Evolutionary conservation across 441 rosid genomes (phyloP), one percentile per base, ranked within the genome.

Genomic region (Theobroma grandiflorum): DNA sequence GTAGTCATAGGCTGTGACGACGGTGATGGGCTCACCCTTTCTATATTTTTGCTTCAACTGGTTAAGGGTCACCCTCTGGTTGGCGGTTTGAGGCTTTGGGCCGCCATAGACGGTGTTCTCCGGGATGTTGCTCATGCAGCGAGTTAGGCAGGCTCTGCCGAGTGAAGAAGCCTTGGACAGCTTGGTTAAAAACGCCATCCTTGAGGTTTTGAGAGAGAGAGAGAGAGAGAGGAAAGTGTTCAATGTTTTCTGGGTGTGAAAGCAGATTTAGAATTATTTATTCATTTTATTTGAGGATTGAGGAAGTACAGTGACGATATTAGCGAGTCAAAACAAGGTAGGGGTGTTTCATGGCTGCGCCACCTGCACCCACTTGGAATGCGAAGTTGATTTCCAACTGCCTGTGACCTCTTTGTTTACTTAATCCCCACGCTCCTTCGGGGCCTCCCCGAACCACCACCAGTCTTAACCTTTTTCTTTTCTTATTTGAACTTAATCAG

Each of bases 1-100:
- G 66, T 96, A 96, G 81, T 96, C 98, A 75, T 96, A 95, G 67
- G 92, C 97, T 59, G 99, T 93, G 82, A 94, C 96, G 14, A 92
- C 84, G 8, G 94, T 89, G 52, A 96, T 95, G 74, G 95, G 94
- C 52, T 92, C 91, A 15, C 91, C 93, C 67, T 70, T 88, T 76
- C 85, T 88, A 86, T 96, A 87, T 82, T 90, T 96, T 82, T 92
- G 98, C 20, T 89, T 88, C 68, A 96, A 78, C 53, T 81, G 85
- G 64, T 86, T 85, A 42, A 95, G 82, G 16, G 97, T 95, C 14
- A 96, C 91, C 72, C 98, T 87, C 73, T 86, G 89, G 85, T 83
- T 74, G 12, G 97, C 82, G 84, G 53, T 85, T 77, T 93, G 98
- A 16, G 89, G 85, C 77, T 82, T 88, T 1, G 98, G 97, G 6